Base-by-base conservation (phyloP, 1,139 yeast species). In the Yamadazyma pseudoaaseri region DNA sequence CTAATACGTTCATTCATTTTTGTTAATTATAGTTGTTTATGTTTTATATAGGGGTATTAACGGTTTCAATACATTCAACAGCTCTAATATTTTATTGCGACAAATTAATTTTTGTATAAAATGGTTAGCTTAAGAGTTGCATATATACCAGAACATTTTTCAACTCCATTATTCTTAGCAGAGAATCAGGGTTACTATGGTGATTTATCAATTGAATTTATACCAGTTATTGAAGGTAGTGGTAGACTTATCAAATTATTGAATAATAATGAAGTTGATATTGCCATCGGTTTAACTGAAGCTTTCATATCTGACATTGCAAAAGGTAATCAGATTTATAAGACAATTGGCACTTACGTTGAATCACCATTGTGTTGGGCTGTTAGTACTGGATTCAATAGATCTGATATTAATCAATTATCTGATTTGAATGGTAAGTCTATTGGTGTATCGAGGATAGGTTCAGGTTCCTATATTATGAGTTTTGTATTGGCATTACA, bases 381-480 rank as follows among this genome's bases (percentile, higher is more conserved):
- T 1, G 79, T 89, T 31, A 81, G 90, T 41, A 81, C 95, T 0
- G 96, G 96, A 4, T 57, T 51, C 35, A 47, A 72, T 28, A 69
- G 95, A 32, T 55, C 60, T 12, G 86, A 81, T 11, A 49, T 85
- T 34, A 61, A 56, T 16, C 52, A 59, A 5, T 70, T 73, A 18
- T 59, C 62, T 7, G 80, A 83, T 42, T 69, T 89, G 43, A 66
- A 73, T 26, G 84, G 83, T 11, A 70, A 70, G 45, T 69, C 56
- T 24, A 82, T 89, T 45, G 95, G 95, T 3, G 86, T 89, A n/a
- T 80, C 90, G 26, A 71, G 97, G 53, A 82, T 87, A 48, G 97
- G 97, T 0, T 79, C 89, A 18, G 97, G 97, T 0, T 86, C 96
- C 1, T 86, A 85, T 51, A 89, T 89, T 27, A 89, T 89, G 96